Evolutionary conservation across 352 stramenopile species (phyloP).

Genomic region (Globisporangium takayamanum): DNA sequence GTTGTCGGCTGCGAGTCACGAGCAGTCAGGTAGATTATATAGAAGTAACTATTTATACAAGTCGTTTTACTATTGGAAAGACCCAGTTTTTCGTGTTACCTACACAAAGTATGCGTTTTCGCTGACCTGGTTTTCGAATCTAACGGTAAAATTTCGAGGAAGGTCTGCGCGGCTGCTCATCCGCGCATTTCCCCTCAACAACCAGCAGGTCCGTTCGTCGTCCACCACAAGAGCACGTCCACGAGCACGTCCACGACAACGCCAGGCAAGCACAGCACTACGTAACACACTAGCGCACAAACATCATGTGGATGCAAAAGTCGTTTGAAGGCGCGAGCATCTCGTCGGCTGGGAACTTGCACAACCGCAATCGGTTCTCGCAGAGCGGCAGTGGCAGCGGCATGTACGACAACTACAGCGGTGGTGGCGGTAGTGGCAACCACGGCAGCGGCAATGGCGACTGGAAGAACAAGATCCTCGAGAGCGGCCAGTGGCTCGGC

Average conservation of each 20-base stretch:
- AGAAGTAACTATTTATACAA: background rate
- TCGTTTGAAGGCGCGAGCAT: constrained; percentile 37
- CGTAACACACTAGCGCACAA: background rate
- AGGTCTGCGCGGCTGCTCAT: background rate
- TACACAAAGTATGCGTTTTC: background rate
- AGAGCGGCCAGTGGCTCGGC: constrained; percentile 62
- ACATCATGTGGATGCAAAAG: constrained; percentile 59
- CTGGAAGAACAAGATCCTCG: constrained; percentile 68
- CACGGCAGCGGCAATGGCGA: constrained; percentile 20
- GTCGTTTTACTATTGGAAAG: background rate
- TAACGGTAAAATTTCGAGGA: background rate
- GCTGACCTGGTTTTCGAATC: background rate
- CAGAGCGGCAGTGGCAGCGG: constrained; percentile 16
- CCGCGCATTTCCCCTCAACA: background rate
- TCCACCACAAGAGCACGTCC: background rate
- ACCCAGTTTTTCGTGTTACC: too few species aligned
- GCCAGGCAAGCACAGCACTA: background rate
- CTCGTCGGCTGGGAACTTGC: constrained; percentile 30
- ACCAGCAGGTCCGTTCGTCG: background rate
- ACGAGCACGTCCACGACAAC: background rate
- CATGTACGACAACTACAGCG: constrained; percentile 25
- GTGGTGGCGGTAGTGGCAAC: constrained; percentile 5
- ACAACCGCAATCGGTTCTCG: constrained; percentile 41
- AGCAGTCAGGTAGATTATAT: background rate
- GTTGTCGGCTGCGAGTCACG: background rate